Evolutionary conservation across 805 yeast species (phyloP), one percentile per base, ranked within the genome.

Genomic region (Scheffersomyces lignosus): DNA sequence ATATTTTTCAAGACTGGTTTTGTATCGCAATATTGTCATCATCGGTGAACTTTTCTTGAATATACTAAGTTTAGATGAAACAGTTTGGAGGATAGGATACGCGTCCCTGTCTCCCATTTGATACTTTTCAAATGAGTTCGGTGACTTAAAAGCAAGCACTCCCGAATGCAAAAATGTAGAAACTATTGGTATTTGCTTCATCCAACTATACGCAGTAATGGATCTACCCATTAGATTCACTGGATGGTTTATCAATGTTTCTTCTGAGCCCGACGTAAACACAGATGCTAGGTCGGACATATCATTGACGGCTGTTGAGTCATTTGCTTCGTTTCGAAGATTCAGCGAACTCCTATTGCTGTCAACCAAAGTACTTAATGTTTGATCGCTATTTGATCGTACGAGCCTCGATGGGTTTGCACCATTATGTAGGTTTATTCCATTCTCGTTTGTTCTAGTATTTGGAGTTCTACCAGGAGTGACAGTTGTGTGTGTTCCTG

Each of bases 31-130:
- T 13, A 58, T 51, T 14, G 51, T 44, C 45, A 60, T 51, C 30
- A 58, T 52, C 2, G 68, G 69, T 6, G 65, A 46, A 33, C 54
- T 60, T 27, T 50, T 50, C 44, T 51, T 59, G 41, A 63, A 57
- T 6, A 54, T 40, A 26, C 54, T 50, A 32, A 53, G 33, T 27
- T 54, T 40, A 10, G 58, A 47, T 29, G 50, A 35, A 12, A 54
- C 44, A 2, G 60, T 48, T 20, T 51, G 57, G 17, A 56, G 42
- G 4, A 50, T 15, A 1, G 58, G 56, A 10, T 15, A 5, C 14
- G 15, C 36, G 28, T 43, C 31, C 30, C 33, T 35, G 5, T 25
- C 31, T 25, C 32, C 33, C 26, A 33, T 31, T 18, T 35, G 32
- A 33, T 44, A 41, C 22, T 27, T 27, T 16, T 34, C 37, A 29